Conservation (phyloP, 805 yeast species). For the Spathaspora passalidarum region DNA sequence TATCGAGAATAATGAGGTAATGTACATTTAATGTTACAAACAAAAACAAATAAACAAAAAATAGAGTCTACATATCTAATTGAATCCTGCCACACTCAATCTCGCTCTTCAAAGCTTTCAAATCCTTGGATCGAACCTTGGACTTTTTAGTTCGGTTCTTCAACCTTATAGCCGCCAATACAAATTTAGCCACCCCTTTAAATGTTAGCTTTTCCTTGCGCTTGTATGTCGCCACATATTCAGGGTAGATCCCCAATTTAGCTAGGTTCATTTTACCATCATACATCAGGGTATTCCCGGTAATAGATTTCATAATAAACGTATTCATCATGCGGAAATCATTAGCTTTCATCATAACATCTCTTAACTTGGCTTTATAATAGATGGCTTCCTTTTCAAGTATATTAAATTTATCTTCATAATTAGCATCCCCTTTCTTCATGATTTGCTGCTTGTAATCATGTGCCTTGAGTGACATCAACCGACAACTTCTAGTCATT, state of each 20-base stretch:
- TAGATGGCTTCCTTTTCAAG: conserved; percentile 42
- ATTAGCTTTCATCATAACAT: conserved; percentile 32
- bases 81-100: conserved; percentile 26
- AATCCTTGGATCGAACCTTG: conserved; percentile 20
- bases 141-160: conserved; percentile 27
- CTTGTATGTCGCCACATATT: conserved; percentile 15
- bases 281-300: conserved; percentile 10
- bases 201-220: conserved; percentile 21
- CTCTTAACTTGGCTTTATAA: conserved; percentile 47
- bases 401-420: conserved; percentile 12
- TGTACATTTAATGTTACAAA: conserved; percentile 4
- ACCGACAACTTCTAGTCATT: conserved; percentile 5
- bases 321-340: conserved; percentile 35
- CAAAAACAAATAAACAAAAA: not conserved
- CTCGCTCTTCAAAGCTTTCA: conserved; percentile 27
- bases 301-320: conserved; percentile 26
- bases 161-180: conserved; percentile 33
- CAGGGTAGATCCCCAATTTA: conserved; percentile 34
- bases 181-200: conserved; percentile 33
- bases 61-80: conserved; percentile 4
- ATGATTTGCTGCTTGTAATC: not conserved
- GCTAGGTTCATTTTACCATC: conserved; percentile 15
- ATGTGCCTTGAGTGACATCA: not conserved
- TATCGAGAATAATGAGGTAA: conserved; percentile 34
- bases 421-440: not conserved